Evolutionary conservation across 176 grass and related monocot genomes (phyloP), one percentile per base, ranked within the genome.

Genomic region (Carex cristatella): DNA sequence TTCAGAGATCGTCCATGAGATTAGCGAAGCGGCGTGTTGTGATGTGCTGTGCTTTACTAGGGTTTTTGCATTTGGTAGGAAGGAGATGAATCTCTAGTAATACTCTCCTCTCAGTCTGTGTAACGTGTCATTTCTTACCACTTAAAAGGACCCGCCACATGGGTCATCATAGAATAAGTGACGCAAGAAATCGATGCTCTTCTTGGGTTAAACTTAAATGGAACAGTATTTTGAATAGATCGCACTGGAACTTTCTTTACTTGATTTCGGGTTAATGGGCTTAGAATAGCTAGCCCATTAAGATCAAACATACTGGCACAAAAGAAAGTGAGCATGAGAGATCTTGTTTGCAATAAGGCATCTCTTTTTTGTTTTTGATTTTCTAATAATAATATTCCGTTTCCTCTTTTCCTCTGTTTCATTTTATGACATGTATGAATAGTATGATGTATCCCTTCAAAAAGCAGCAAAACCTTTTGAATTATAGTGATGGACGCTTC

Each of bases 21-120:
- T 33, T 48, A 9, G 51, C 27, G 27, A 69, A 78, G 80, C 86
- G 86, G 86, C 86, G 86, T 71, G 23, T 0, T 23, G 23, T 23
- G 23, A 0, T 23, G 23, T 23, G 23, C 23, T 23, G 23, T 23
- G 57, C 35, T 65, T 66, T 64, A 4, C 64, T 83, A 35, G 73
- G 54, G 30, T 77, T 86, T 86, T 79, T 40, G 80, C 69, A 79
- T 87, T 87, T 68, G 37, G 64, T 32, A 37, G 11, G 46, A 86
- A 23, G 31, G 30, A 61, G 70, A 78, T 28, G 70, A 74, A 49
- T 12, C 9, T 30, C 7, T 10, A 10, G 69, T 23, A 8, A 72
- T 51, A 27, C 10, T 51, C 0, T 53, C 7, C 44, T 53, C 11
- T 74, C 5, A 2, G 1, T 51, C 2, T 28, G 1, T 74, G 44